Base-by-base conservation (phyloP, 495 filamentous ascomycete genomes). In the Apodospora peruviana region DNA sequence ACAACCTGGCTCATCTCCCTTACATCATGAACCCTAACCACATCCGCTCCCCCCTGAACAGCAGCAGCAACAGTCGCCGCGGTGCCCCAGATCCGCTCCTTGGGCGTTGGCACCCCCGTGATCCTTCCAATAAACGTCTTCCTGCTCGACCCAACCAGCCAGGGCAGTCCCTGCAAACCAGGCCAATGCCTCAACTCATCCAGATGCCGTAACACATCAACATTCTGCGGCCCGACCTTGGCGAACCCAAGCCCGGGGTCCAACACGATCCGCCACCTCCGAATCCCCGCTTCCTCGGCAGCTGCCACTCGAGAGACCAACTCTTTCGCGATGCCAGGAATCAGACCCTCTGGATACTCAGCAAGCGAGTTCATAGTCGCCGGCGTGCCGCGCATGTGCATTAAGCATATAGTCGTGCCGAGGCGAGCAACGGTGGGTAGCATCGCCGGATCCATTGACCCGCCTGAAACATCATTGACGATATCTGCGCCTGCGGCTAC, bases 241-340 rank as follows among this genome's bases (percentile, higher is more conserved):
- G 93, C 88, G 53, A 98, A 98, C 0, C 93, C 93, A 9, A 98
- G 80, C 0, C 93, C 93, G 0, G 93, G 93, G 57, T 98, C 93
- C 2, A 98, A 79, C 38, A 97, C 85, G 40, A 98, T 91, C 37
- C 93, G 86, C 93, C 93, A 98, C 11, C 91, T 80, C 0, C 86
- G 74, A 7, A 98, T 78, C 1, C 93, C 93, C 2, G 89, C 88
- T 32, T 71, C 78, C 66, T 95, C 85, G 11, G 93, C 93, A 0
- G 82, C 89, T 0, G 67, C 69, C 18, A 98, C 77, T 4, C 90
- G 84, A 2, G 56, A 73, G 4, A 75, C 71, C 4, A 98, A 76
- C 61, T 97, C 93, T 14, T 58, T 45, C 14, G 72, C 80, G 0
- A 97, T 80, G 18, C 80, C 82, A 4, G 68, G 58, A n/a, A 95